These are phyloP conservation scores for Priceomyces medius DNA, from an alignment of 805 yeast genomes.

Conservation along the genomic window DNA sequence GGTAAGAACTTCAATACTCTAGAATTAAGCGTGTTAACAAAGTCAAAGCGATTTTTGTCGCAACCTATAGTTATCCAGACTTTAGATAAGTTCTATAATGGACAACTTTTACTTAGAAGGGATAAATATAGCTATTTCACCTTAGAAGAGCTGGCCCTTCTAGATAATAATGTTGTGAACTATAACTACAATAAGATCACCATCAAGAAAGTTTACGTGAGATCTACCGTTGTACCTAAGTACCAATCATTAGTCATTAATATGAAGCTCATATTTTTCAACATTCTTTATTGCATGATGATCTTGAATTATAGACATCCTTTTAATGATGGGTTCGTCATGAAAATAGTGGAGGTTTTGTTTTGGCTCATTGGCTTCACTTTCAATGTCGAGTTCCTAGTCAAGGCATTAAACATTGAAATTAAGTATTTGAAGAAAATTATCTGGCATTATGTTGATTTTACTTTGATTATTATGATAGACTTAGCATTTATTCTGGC, in stretches of 20 bases:
- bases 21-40: slow-evolving; percentile 52
- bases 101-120: slow-evolving; percentile 39
- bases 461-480: slow-evolving; percentile 39
- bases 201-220: slow-evolving; percentile 26
- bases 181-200: slow-evolving; percentile 33
- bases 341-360: slow-evolving; percentile 27
- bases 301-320: slow-evolving; percentile 23
- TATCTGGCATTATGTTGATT: slow-evolving; percentile 54
- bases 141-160: slow-evolving; percentile 17
- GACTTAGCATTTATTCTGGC: slow-evolving; percentile 30
- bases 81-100: slow-evolving; percentile 50
- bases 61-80: slow-evolving; percentile 51
- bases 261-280: slow-evolving; percentile 29
- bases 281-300: slow-evolving; percentile 29
- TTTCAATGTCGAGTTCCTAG: slow-evolving; percentile 46
- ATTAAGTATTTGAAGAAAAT: slow-evolving; percentile 45
- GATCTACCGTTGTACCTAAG: slow-evolving; percentile 39
- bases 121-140: slow-evolving; percentile 7
- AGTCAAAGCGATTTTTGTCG: slow-evolving; percentile 50
- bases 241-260: slow-evolving; percentile 42
- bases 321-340: slow-evolving; percentile 5
- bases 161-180: slow-evolving; percentile 22
- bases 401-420: slow-evolving; percentile 45
- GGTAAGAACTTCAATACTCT: slow-evolving; percentile 39
- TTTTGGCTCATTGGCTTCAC: slow-evolving; percentile 48